Evolutionary conservation across 805 yeast genomes (phyloP), one percentile per base, ranked within the genome.

Genomic region (Yamadazyma kitorensis): DNA sequence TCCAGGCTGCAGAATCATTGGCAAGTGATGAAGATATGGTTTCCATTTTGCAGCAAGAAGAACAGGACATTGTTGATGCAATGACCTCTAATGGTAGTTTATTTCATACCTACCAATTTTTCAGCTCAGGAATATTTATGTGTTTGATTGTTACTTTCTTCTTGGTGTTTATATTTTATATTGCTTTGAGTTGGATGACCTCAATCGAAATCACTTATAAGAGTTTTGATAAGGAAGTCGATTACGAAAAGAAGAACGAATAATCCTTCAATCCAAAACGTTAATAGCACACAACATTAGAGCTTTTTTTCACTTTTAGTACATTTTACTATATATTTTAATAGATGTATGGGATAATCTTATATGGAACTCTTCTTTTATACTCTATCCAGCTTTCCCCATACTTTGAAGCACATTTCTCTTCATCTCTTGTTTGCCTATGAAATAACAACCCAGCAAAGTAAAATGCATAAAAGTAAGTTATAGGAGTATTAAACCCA

Each of bases 371-470:
- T 44, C 60, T 53, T 39, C 57, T 67, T 61, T 85, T 86, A 59
- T 93, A 93, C 59, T 82, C 80, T 34, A 68, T 74, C 98, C 98
- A 93, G 27, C 80, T 73, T 43, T 81, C 70, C 11, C 94, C 94
- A 51, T 93, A 93, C 66, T 93, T 93, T 20, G 61, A 76, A 24
- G 80, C 70, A 57, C 98, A 93, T 58, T 93, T 89, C 31, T 81
- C 83, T 52, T 91, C 98, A 61, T 93, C 98, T 58, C 98, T 76
- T 17, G 62, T 63, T 59, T 91, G 97, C 56, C 98, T 80, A 57
- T 93, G 98, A 21, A 93, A 55, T 44, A 93, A 69, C 52, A 93
- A 72, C 4, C 79, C 67, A 0, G 85, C 91, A 63, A 93, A 93
- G 60, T 86, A 93, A 14, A 82, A 54, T 24, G 83, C 82, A 54